Evolutionary conservation across 345 rosid species (phyloP).

Genomic region (Iberis pinnata): DNA sequence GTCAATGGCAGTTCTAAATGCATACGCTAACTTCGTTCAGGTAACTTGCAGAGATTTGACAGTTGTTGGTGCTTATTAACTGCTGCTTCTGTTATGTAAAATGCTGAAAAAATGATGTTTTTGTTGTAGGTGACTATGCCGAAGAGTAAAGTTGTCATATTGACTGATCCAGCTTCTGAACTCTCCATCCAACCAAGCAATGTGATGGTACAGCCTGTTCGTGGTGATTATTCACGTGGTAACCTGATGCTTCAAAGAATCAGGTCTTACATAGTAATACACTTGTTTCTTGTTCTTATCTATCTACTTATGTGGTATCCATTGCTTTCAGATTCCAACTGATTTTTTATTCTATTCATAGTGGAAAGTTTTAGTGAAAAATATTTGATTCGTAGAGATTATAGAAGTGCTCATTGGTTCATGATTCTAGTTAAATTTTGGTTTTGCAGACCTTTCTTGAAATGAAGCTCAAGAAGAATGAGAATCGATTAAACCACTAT

Average conservation of each 20-base stretch:
- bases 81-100: not conserved
- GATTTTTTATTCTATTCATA: not conserved
- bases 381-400: not conserved
- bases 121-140: slow-evolving; percentile 88
- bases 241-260: slow-evolving; percentile 97
- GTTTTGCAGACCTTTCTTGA: slow-evolving; percentile 58
- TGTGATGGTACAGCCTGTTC: slow-evolving; percentile 56
- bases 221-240: slow-evolving; percentile 74
- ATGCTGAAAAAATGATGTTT: not conserved
- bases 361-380: not conserved
- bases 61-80: not conserved
- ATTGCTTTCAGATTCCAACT: not conserved
- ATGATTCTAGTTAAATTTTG: not conserved
- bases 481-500: slow-evolving; percentile 44
- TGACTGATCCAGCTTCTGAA: slow-evolving; percentile 81
- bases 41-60: slow-evolving; percentile 24
- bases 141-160: slow-evolving; percentile 54
- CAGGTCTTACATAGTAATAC: slow-evolving; percentile 97
- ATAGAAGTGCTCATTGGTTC: not conserved
- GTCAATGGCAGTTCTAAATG: slow-evolving; percentile 62
- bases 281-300: not conserved
- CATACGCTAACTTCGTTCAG: slow-evolving; percentile 65
- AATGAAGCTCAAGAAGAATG: slow-evolving; percentile 45
- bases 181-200: slow-evolving; percentile 44
- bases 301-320: not conserved